Evolutionary conservation across 2,329 filamentous ascomycete genomes (phyloP), one percentile per base, ranked within the genome.

Genomic region (Trichoderma simmonsii): DNA sequence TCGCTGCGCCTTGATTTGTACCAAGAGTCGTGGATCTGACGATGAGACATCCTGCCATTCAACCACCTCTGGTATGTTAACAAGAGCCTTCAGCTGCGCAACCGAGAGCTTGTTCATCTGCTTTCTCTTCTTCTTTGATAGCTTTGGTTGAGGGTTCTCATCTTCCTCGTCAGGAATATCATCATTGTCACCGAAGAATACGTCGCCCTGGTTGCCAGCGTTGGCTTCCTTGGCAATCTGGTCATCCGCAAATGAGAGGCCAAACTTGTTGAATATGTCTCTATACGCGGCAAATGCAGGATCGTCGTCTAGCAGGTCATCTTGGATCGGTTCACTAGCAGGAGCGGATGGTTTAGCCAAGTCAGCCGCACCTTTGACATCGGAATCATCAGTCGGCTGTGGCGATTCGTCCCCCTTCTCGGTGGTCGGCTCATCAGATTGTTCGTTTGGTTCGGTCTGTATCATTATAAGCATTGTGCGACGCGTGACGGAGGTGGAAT

Each of bases 1-100:
- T 76, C 95, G 91, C 80, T 97, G 93, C 3, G 93, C 92, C 82
- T 98, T 99, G 85, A 99, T 95, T 78, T 97, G 93, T 30, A 98
- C 93, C 12, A 99, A 88, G 57, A 98, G 85, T 71, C 92, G 89
- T 15, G 96, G 96, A 80, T 99, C 95, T 30, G 93, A 90, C 0
- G 96, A 95, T 18, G 94, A 97, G 14, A 93, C 93, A 80, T 99
- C 96, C 70, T 97, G 96, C 96, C 96, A 98, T 78, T 99, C 96
- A 6, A 99, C 95, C 11, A 97, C 90, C 81, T 99, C 96, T 3
- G 96, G 96, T 76, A 95, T 95, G 77, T 87, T 89, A 73, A 98
- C 96, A 70, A 97, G 84, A 6, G 95, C 93, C 83, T 99, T 99
- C 74, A 99, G 88, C 82, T 98, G 94, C 63, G 96, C 96, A 73